phyloP scores from a whole-genome alignment of 2,329 filamentous ascomycete genomes.

The Penicillium sp. region DNA sequence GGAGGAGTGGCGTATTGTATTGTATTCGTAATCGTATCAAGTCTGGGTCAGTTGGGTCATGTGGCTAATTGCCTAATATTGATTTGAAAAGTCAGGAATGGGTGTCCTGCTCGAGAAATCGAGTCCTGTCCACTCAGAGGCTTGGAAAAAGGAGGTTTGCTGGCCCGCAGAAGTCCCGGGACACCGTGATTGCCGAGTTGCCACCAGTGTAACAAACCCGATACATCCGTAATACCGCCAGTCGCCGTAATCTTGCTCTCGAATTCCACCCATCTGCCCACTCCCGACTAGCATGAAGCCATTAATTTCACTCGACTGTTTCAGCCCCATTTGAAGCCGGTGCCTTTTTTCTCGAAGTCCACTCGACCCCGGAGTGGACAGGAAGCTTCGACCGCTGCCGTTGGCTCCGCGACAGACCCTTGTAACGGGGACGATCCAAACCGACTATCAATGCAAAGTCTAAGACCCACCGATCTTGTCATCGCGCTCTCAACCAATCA shows the following conservation, averaged over 20 bases:
- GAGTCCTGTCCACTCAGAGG: constrained; percentile 5
- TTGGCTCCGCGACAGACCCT: constrained; percentile 12
- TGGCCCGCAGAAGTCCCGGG: background rate
- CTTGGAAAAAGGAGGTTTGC: background rate
- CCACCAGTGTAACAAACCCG: background rate
- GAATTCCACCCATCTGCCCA: constrained; percentile 1
- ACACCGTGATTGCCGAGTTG: background rate
- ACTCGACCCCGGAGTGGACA: constrained; percentile 16
- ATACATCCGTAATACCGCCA: constrained; percentile 12
- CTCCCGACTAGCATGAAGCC: background rate
- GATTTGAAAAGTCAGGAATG: constrained; percentile 1
- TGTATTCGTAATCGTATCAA: background rate
- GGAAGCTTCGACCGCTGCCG: background rate
- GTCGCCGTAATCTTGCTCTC: constrained; percentile 7
- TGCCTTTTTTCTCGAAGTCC: constrained; percentile 1
- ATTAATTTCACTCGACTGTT: constrained; percentile 1
- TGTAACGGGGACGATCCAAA: constrained; percentile 15
- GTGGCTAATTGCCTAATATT: background rate
- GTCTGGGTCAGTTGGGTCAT: constrained; percentile 2
- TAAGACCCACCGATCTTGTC: constrained; percentile 22
- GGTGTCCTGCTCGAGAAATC: constrained; percentile 9
- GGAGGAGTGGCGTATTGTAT: constrained; percentile 1
- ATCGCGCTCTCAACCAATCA: constrained; percentile 11
- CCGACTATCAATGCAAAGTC: constrained; percentile 10
- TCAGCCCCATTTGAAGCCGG: too few species aligned